phyloP scores from a whole-genome alignment of 306 rosid species.

The Pterocarpus macrocarpus region DNA sequence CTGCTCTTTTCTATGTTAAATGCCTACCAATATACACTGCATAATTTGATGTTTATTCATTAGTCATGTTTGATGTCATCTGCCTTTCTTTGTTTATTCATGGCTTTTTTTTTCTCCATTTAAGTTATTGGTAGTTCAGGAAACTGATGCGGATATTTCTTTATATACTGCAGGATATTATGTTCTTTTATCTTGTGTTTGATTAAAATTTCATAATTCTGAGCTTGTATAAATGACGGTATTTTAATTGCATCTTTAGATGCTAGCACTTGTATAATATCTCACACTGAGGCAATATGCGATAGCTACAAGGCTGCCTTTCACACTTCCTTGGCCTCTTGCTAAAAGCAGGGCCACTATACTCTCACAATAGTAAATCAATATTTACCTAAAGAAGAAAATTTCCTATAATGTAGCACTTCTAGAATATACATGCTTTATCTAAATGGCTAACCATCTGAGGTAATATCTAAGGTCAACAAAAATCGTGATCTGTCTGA shows the following conservation, averaged over 20 bases:
- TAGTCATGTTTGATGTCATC: conserved; percentile 5
- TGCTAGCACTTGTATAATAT: conserved; percentile 49
- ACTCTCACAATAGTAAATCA: conserved; percentile 48
- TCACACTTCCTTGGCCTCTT: conserved; percentile 55
- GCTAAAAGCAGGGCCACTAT: conserved; percentile 59
- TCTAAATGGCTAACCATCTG: conserved; percentile 52
- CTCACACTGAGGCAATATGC: conserved; percentile 54
- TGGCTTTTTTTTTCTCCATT: neutral
- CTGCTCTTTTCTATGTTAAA: neutral
- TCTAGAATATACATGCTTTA: conserved; percentile 58
- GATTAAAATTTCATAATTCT: conserved; percentile 16
- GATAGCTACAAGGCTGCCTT: conserved; percentile 51
- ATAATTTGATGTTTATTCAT: neutral
- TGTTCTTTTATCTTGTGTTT: neutral
- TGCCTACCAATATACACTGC: neutral
- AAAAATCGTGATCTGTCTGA: conserved; percentile 75
- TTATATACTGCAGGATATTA: neutral
- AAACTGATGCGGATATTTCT: neutral
- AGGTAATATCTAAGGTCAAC: conserved; percentile 54
- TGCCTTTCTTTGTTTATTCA: neutral
- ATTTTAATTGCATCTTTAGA: conserved; percentile 47
- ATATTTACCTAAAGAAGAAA: conserved; percentile 51
- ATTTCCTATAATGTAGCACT: conserved; percentile 59
- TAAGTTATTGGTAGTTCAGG: neutral
- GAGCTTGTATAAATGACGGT: conserved; percentile 29